Percentiles rank a stretch among this genome's conserved stretches.
phyloP scores from a whole-genome alignment of 2,329 filamentous ascomycete genomes.

The Paramyrothecium roridum region DNA sequence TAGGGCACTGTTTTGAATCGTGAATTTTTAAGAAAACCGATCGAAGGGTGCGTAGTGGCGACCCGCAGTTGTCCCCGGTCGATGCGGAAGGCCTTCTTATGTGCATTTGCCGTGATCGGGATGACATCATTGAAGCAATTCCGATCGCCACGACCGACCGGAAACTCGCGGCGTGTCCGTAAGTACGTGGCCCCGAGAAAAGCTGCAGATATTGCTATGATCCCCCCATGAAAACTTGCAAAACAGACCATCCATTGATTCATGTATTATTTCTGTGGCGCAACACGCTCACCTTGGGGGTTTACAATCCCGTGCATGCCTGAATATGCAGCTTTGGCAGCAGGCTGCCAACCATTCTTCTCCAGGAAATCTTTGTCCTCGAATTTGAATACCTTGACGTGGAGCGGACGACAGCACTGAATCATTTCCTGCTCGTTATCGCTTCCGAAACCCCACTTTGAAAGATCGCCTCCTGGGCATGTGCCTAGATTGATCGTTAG shows the following conservation, averaged over 20 bases:
- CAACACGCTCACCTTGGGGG: neutral
- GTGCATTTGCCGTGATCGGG: too few relatives aligned
- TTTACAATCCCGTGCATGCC: conserved; percentile 10
- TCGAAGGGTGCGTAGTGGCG: too few relatives aligned
- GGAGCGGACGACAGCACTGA: conserved; percentile 69
- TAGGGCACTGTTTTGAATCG: too few relatives aligned
- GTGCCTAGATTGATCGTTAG: conserved; percentile 42
- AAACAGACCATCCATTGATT: neutral
- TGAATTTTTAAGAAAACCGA: too few relatives aligned
- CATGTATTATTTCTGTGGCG: neutral
- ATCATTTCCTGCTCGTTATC: conserved; percentile 66
- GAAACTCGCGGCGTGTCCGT: too few relatives aligned
- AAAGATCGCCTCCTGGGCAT: conserved; percentile 78
- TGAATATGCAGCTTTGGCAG: conserved; percentile 57
- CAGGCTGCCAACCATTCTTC: conserved; percentile 57
- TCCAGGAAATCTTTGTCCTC: conserved; percentile 49
- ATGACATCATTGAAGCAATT: too few relatives aligned
- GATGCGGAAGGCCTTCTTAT: too few relatives aligned
- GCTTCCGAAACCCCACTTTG: conserved; percentile 75
- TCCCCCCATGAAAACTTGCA: neutral
- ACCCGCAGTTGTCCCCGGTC: too few relatives aligned
- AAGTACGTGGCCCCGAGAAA: too few relatives aligned
- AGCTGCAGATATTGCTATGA: too few relatives aligned
- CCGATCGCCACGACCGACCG: too few relatives aligned
- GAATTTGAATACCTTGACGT: conserved; percentile 69